Evolutionary conservation across 345 rosid species (phyloP).

Genomic region (Conringia planisiliqua): DNA sequence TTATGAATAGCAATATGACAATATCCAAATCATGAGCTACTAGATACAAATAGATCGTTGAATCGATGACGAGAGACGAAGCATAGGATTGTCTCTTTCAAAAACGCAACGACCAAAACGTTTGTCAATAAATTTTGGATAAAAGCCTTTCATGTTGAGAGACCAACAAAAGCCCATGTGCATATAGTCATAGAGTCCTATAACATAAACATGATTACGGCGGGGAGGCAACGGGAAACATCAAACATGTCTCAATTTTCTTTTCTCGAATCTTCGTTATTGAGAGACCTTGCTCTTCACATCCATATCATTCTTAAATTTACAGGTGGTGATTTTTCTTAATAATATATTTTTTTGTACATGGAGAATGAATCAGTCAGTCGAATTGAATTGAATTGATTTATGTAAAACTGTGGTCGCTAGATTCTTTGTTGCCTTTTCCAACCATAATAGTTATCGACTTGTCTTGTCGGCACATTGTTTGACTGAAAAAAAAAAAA

Average conservation of each 20-base stretch:
- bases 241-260: neutral
- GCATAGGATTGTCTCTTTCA: neutral
- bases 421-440: neutral
- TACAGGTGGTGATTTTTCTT: no score
- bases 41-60: neutral
- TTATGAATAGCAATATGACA: neutral
- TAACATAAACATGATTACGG: neutral
- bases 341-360: neutral
- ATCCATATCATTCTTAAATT: neutral
- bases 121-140: neutral
- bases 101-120: neutral
- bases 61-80: neutral
- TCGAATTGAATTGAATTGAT: neutral
- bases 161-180: neutral
- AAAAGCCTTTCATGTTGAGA: neutral
- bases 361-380: neutral
- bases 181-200: neutral
- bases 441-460: neutral
- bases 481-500: neutral
- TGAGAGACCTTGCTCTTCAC: neutral
- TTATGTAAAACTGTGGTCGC: neutral
- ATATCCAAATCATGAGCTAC: neutral
- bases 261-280: neutral
- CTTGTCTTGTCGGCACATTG: neutral
- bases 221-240: neutral